A percentile compares a stretch with the other conserved stretches of the same genome.
These are phyloP conservation scores for Entamoeba invadens DNA, from an alignment of 208 protist genomes.

Conservation along the genomic window DNA sequence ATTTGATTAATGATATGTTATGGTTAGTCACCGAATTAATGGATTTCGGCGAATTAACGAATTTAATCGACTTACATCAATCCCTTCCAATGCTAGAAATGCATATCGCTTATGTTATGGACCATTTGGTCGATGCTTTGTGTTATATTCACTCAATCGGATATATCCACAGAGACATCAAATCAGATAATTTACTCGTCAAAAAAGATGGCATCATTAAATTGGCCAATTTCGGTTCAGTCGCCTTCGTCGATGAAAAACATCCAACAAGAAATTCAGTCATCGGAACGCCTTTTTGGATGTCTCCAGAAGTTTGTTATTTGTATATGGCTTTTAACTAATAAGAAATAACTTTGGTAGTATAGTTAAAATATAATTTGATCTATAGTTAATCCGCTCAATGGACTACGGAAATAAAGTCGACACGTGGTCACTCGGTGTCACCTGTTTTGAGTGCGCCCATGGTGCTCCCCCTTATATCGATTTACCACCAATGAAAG, in stretches of 20 bases:
- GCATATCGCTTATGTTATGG: neutral
- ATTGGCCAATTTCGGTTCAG: slow-evolving; percentile 23
- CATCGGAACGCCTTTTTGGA: slow-evolving; percentile 14
- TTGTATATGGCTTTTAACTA: too few relatives aligned
- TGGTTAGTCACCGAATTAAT: neutral
- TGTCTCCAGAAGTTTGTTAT: slow-evolving; percentile 23
- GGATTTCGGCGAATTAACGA: neutral
- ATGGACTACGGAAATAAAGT: neutral
- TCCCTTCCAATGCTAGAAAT: neutral
- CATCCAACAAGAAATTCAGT: neutral
- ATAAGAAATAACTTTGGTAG: too few relatives aligned
- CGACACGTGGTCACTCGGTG: slow-evolving; percentile 23
- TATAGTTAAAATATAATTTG: too few relatives aligned
- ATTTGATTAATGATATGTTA: neutral
- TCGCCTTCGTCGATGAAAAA: neutral
- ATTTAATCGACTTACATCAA: neutral
- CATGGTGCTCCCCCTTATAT: slow-evolving; percentile 4
- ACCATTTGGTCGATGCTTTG: neutral
- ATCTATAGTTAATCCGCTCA: neutral
- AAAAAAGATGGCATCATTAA: slow-evolving; percentile 5
- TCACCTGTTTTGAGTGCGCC: neutral
- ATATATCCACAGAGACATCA: slow-evolving; percentile 20
- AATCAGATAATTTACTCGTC: slow-evolving; percentile 15
- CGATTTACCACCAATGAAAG: neutral
- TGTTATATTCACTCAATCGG: slow-evolving; percentile 7